Percentiles rank a stretch among this genome's conserved stretches.
Conservation (phyloP, 495 filamentous ascomycete genomes). For the Evernia prunastri region DNA sequence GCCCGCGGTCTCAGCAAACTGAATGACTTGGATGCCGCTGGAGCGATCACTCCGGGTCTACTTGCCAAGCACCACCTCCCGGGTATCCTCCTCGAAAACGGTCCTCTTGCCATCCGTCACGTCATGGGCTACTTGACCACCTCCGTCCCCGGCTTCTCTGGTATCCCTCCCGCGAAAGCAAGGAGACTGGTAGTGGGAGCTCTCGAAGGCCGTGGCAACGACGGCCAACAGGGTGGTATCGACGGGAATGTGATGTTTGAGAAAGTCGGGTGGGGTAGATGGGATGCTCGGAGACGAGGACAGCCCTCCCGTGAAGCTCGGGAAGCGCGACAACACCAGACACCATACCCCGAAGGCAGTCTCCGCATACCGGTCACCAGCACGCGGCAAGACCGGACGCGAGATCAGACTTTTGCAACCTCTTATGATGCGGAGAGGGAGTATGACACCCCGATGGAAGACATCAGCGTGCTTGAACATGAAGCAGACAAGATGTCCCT, state of each 20-base stretch:
- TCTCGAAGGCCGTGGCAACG: slow-evolving; percentile 65
- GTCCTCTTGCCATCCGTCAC: slow-evolving; percentile 87
- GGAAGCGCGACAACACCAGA: slow-evolving; percentile 41
- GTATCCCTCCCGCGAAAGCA: slow-evolving; percentile 86
- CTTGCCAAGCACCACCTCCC: slow-evolving; percentile 90
- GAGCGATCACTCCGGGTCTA: slow-evolving; percentile 77
- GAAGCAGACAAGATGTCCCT: slow-evolving; percentile 97
- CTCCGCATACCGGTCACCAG: slow-evolving; percentile 58
- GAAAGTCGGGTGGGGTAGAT: slow-evolving; percentile 96
- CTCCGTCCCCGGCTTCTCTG: slow-evolving; percentile 85
- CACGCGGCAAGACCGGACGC: slow-evolving; percentile 38
- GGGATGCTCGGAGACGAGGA: slow-evolving; percentile 75
- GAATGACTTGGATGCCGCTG: slow-evolving; percentile 60
- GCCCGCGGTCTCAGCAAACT: slow-evolving; percentile 38
- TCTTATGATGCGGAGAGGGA: slow-evolving; percentile 60
- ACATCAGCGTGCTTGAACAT: slow-evolving; percentile 66
- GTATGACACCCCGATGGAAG: slow-evolving; percentile 40
- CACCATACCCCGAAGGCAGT: slow-evolving; percentile 49
- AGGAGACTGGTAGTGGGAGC: slow-evolving; percentile 80
- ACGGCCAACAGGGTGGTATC: slow-evolving; percentile 54
- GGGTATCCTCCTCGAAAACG: slow-evolving; percentile 80
- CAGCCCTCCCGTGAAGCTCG: slow-evolving; percentile 47
- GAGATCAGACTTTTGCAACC: slow-evolving; percentile 37
- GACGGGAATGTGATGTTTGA: slow-evolving; percentile 81
- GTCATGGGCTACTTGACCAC: slow-evolving; percentile 90